These are phyloP conservation scores for Ashbya aceris DNA, from an alignment of 1,139 yeast species.

Conservation along the genomic window DNA sequence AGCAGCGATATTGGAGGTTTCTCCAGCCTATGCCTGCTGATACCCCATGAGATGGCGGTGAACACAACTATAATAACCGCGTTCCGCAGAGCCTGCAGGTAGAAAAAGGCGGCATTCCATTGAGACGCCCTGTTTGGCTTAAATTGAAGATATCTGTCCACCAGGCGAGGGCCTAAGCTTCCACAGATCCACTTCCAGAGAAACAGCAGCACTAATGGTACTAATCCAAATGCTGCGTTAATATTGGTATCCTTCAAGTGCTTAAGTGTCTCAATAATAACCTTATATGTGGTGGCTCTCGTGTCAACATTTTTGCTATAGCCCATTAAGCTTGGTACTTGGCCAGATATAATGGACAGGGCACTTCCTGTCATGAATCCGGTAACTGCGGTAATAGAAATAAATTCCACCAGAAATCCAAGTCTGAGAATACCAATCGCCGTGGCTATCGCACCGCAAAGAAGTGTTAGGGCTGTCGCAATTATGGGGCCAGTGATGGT, in stretches of 20 bases:
- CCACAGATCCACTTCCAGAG: slow-evolving; percentile 52
- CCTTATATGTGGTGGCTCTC: slow-evolving; percentile 58
- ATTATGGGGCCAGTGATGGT: slow-evolving; percentile 47
- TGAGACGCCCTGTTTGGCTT: slow-evolving; percentile 35
- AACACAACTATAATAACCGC: slow-evolving; percentile 75
- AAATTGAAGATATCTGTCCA: slow-evolving; percentile 34
- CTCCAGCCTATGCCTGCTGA: slow-evolving; percentile 36
- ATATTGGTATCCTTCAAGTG: slow-evolving; percentile 55
- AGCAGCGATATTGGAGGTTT: slow-evolving; percentile 43
- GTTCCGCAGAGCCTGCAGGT: slow-evolving; percentile 65
- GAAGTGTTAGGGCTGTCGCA: slow-evolving; percentile 69
- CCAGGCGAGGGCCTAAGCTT: slow-evolving; percentile 44
- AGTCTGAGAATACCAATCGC: slow-evolving; percentile 76
- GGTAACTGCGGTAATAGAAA: slow-evolving; percentile 85
- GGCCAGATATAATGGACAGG: slow-evolving; percentile 69
- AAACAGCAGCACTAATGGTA: slow-evolving; percentile 60
- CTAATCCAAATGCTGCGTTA: slow-evolving; percentile 86
- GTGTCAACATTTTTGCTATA: slow-evolving; percentile 57
- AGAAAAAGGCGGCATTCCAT: slow-evolving; percentile 39
- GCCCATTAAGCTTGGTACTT: slow-evolving; percentile 83
- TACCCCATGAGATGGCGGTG: slow-evolving; percentile 63
- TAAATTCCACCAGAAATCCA: slow-evolving; percentile 82
- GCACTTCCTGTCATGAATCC: slow-evolving; percentile 97
- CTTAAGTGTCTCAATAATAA: slow-evolving; percentile 64
- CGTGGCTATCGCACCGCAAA: slow-evolving; percentile 78